A percentile compares a stretch with the other conserved stretches of the same genome.
Evolutionary conservation across 108 stramenopile genomes (phyloP).

Genomic region (Pseudonitzschia multistriata): DNA sequence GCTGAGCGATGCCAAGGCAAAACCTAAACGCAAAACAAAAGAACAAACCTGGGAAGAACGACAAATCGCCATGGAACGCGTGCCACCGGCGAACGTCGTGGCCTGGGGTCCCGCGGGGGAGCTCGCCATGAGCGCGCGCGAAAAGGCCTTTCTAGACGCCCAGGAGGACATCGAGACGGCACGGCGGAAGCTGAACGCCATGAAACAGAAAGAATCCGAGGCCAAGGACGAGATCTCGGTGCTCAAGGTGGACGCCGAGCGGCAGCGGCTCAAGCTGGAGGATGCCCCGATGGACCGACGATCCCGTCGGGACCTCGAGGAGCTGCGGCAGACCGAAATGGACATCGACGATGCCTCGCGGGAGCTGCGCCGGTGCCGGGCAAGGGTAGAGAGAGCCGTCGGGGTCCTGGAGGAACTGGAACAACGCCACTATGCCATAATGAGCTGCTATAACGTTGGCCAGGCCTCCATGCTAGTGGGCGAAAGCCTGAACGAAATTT

Average conservation of each 20-base stretch:
- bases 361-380: constrained; percentile 54
- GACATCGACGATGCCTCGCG: constrained; percentile 71
- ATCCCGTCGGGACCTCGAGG: constrained; percentile 22
- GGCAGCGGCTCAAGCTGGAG: constrained; percentile 39
- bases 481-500: constrained; percentile 37
- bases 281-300: constrained; percentile 29
- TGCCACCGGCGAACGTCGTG: constrained; percentile 59
- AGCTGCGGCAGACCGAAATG: constrained; percentile 53
- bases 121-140: constrained; percentile 56
- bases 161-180: constrained; percentile 61
- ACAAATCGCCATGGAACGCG: constrained; percentile 66
- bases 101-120: constrained; percentile 83
- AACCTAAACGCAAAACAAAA: neutral
- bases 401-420: constrained; percentile 52
- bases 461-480: constrained; percentile 39
- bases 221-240: constrained; percentile 63
- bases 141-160: constrained; percentile 69
- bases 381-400: constrained; percentile 49
- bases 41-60: constrained; percentile 72
- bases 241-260: constrained; percentile 52
- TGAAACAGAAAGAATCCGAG: constrained; percentile 48
- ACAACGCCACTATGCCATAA: constrained; percentile 71
- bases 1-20: neutral
- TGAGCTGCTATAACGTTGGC: constrained; percentile 70
- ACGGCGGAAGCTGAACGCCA: constrained; percentile 43